These are phyloP conservation scores for Fusarium longipes DNA, from an alignment of 2,329 filamentous ascomycete genomes.

Conservation along the genomic window DNA sequence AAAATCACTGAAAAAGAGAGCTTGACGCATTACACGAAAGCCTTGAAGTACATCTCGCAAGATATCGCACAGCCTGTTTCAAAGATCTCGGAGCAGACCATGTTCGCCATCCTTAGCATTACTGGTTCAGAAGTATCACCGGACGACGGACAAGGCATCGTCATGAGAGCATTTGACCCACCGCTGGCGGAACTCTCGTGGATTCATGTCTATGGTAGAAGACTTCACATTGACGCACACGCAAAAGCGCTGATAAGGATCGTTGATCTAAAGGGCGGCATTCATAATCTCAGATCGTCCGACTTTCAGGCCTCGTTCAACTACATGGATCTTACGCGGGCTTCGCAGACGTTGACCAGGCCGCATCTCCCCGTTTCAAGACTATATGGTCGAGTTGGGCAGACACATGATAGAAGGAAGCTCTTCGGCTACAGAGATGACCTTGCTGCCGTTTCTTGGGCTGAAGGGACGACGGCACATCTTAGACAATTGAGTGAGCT, in stretches of 20 bases:
- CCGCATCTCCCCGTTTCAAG: neutral
- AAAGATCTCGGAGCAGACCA: slow-evolving; percentile 2
- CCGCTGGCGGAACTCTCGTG: slow-evolving; percentile 6
- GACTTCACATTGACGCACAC: neutral
- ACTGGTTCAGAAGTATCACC: neutral
- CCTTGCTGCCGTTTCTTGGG: accelerated
- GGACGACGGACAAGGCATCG: neutral
- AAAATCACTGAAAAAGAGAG: neutral
- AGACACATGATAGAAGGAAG: neutral
- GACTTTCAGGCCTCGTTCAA: slow-evolving; percentile 17
- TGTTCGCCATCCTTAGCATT: slow-evolving; percentile 17
- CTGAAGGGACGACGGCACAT: accelerated
- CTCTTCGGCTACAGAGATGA: neutral
- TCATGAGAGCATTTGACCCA: neutral
- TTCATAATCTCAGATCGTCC: neutral
- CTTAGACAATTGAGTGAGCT: neutral
- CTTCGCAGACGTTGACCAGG: neutral
- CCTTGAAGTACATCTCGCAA: neutral
- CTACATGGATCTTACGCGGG: slow-evolving; percentile 14
- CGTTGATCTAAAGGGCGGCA: slow-evolving; percentile 1
- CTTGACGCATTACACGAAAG: neutral
- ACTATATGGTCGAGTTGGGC: neutral
- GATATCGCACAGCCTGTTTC: neutral
- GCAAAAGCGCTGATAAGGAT: slow-evolving; percentile 3
- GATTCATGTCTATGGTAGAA: slow-evolving; percentile 15